phyloP scores from a whole-genome alignment of 495 filamentous ascomycete genomes.

The Aspergillus heteromorphus region DNA sequence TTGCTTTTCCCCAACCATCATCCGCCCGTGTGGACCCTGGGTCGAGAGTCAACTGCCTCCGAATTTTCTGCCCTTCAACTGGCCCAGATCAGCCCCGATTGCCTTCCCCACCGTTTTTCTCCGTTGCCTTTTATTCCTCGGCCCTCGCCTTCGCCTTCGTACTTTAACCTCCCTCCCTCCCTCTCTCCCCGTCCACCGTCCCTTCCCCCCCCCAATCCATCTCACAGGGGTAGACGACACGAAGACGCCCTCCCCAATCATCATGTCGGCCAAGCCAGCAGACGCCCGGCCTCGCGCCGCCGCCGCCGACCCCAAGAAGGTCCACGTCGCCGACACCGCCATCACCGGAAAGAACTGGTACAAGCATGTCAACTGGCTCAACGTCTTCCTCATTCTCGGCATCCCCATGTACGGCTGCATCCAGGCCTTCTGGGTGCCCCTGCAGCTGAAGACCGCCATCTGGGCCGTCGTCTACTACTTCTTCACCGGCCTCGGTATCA shows the following conservation, averaged over 20 bases:
- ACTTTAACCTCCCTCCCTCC: slow-evolving; percentile 8
- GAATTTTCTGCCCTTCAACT: slow-evolving; percentile 5
- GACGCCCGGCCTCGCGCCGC: slow-evolving; percentile 10
- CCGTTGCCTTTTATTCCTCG: slow-evolving; percentile 11
- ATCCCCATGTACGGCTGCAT: slow-evolving; percentile 75
- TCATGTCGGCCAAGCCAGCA: slow-evolving; percentile 9
- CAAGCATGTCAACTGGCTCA: slow-evolving; percentile 96
- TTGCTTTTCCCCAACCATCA: slow-evolving; percentile 23
- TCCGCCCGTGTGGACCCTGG: slow-evolving; percentile 16
- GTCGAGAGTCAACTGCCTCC: slow-evolving; percentile 8
- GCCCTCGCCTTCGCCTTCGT: slow-evolving; percentile 6
- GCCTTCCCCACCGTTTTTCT: slow-evolving; percentile 4
- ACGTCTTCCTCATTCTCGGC: slow-evolving; percentile 79
- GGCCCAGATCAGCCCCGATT: not conserved
- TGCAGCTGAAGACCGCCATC: slow-evolving; percentile 68
- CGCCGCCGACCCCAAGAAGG: slow-evolving; percentile 1
- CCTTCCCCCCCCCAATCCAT: not conserved
- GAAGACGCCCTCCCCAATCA: not conserved
- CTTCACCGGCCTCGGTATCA: slow-evolving; percentile 85
- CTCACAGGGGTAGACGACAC: not conserved
- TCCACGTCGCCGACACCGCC: slow-evolving; percentile 53
- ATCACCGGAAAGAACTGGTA: slow-evolving; percentile 88
- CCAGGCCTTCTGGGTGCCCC: slow-evolving; percentile 74
- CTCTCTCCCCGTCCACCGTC: slow-evolving; percentile 1
- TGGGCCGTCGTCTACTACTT: slow-evolving; percentile 90